Percentiles rank a stretch among this genome's conserved stretches.
Evolutionary conservation across 116 monocot species (phyloP).

Genomic region (Iris pallida): DNA sequence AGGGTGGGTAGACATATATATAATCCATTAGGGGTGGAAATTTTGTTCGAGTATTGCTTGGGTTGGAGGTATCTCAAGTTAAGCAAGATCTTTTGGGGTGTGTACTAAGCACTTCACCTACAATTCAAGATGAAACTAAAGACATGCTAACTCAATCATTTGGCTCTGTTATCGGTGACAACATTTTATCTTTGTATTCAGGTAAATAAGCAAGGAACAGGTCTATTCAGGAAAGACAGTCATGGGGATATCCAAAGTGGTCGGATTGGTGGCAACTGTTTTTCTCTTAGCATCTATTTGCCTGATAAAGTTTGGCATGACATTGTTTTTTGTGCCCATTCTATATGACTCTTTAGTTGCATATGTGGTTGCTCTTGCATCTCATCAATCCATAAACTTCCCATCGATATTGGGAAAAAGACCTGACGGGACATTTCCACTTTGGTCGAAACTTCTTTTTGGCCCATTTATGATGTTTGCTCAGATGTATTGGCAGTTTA

Average conservation of each 20-base stretch:
- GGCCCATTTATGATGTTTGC: constrained; percentile 30
- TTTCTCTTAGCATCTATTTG: constrained; percentile 18
- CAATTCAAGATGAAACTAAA: no score
- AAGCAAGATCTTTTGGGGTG: no score
- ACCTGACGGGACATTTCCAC: constrained; percentile 29
- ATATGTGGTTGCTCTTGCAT: constrained; percentile 19
- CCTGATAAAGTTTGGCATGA: constrained; percentile 8
- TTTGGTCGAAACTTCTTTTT: constrained; percentile 39
- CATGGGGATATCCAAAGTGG: constrained; percentile 39
- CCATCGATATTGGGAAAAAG: constrained; percentile 35
- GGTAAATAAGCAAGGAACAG: no score
- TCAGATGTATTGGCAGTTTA: constrained; percentile 16
- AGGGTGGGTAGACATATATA: no score
- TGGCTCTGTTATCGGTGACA: no score
- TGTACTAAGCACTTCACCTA: no score
- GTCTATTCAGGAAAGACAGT: neutral
- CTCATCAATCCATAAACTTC: constrained; percentile 26
- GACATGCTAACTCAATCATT: no score
- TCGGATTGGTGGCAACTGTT: constrained; percentile 14
- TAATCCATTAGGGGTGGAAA: no score
- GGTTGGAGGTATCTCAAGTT: no score
- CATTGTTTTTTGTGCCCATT: constrained; percentile 15
- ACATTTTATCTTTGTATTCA: no score
- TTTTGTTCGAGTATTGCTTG: no score
- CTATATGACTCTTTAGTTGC: constrained; percentile 22